These are phyloP conservation scores for Yarrowia sp. DNA, from an alignment of 805 yeast species.

Conservation along the genomic window DNA sequence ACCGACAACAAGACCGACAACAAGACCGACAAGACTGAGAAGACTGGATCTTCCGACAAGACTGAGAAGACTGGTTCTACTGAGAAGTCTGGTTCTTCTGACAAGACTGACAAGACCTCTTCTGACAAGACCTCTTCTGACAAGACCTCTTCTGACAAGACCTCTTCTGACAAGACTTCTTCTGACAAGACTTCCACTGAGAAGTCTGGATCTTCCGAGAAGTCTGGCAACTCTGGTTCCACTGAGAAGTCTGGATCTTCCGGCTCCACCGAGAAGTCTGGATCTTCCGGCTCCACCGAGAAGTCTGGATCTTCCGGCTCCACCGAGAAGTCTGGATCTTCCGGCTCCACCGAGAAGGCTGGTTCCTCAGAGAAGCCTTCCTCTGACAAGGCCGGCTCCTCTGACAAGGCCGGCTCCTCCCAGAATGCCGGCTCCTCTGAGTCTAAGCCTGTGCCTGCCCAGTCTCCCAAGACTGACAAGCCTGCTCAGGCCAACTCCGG, in stretches of 20 bases:
- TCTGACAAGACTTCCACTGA: not conserved
- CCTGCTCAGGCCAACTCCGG: constrained; percentile 12
- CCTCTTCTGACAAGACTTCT: not conserved
- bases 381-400: no score
- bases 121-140: not conserved
- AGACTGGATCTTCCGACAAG: not conserved
- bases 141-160: not conserved
- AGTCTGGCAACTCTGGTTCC: not conserved
- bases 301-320: not conserved
- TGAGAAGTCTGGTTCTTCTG: not conserved
- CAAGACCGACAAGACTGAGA: not conserved
- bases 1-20: not conserved
- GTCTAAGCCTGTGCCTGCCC: no score
- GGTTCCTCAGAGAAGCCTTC: no score
- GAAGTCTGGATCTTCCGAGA: not conserved
- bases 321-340: not conserved
- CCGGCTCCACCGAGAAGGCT: not conserved
- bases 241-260: no score
- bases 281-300: not conserved
- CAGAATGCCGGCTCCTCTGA: no score
- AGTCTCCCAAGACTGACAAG: no score
- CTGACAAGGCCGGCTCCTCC: no score
- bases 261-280: no score
- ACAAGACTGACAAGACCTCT: not conserved
- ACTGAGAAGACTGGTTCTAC: not conserved